These are phyloP conservation scores for Mariannaea elegans DNA, from an alignment of 2,329 filamentous ascomycete species.

Conservation along the genomic window DNA sequence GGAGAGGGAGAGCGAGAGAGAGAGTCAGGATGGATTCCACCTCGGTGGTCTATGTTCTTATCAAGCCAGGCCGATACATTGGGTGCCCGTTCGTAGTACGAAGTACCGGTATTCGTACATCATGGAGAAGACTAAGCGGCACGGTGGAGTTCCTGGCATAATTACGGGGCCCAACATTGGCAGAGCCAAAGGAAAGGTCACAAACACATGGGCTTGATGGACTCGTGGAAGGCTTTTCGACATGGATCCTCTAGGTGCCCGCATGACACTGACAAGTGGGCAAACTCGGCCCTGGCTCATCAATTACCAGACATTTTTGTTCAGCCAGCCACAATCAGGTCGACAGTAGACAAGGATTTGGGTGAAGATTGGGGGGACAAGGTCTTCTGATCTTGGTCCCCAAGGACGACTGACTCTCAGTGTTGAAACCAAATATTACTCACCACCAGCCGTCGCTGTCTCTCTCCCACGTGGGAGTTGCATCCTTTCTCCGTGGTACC, in stretches of 20 bases:
- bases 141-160: conserved; percentile 10
- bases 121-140: conserved; percentile 5
- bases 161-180: conserved; percentile 19
- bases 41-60: too few species aligned
- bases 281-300: conserved; percentile 11
- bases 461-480: conserved; percentile 7
- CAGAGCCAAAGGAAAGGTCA: conserved; percentile 4
- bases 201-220: background rate
- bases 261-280: conserved; percentile 20
- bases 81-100: too few species aligned
- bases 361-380: background rate
- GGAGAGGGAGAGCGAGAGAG: conserved; percentile 10
- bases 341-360: background rate
- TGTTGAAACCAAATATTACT: background rate
- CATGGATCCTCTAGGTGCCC: conserved; percentile 14
- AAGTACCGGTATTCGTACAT: too few species aligned
- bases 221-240: conserved; percentile 3
- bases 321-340: conserved; percentile 9
- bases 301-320: too few species aligned
- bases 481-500: background rate
- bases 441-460: background rate
- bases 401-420: too few species aligned
- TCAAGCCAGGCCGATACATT: too few species aligned
- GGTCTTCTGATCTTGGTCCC: background rate
- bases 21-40: background rate